Conservation (phyloP, 78 protist species). For the Dictyostelium capitatum region DNA sequence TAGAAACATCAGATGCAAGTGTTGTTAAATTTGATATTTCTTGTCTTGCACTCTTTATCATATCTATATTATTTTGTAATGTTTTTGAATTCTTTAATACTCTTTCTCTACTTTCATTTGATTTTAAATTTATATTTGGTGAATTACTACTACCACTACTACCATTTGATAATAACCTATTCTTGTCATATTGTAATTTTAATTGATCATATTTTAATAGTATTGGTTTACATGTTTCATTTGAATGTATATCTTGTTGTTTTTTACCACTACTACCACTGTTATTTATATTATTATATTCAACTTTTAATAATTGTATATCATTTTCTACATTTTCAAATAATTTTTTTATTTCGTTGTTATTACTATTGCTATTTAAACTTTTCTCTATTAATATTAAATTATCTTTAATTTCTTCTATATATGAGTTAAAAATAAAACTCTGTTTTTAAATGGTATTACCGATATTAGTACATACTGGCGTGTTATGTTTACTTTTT, state of each 20-base stretch:
- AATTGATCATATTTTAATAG: conserved; percentile 4
- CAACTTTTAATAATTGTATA: neutral
- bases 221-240: neutral
- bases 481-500: too few relatives aligned
- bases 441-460: too few relatives aligned
- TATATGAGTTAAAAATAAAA: neutral
- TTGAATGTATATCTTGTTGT: neutral
- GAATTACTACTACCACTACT: neutral
- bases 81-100: neutral
- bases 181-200: conserved; percentile 11
- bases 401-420: conserved; percentile 18
- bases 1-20: neutral
- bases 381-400: neutral
- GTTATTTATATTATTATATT: neutral
- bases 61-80: neutral
- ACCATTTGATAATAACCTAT: neutral
- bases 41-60: neutral
- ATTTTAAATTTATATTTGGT: neutral
- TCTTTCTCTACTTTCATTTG: neutral
- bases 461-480: too few relatives aligned
- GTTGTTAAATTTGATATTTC: neutral
- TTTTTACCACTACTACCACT: too few relatives aligned
- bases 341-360: neutral
- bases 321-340: neutral
- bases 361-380: neutral